These are phyloP conservation scores for Fusarium citri DNA, from an alignment of 2,329 filamentous ascomycete genomes.

Conservation along the genomic window DNA sequence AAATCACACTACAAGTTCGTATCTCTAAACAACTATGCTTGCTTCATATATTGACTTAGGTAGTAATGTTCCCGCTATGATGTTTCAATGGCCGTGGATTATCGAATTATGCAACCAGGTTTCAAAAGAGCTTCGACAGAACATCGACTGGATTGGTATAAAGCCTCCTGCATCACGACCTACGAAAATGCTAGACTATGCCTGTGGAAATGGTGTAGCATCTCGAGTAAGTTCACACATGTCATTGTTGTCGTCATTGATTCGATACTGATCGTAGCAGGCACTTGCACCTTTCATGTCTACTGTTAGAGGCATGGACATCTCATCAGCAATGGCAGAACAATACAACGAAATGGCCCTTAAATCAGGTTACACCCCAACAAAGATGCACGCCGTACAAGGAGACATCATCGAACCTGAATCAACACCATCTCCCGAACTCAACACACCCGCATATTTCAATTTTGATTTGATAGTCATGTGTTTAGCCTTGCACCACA, in stretches of 20 bases:
- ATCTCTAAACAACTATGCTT: fast-evolving
- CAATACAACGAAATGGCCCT: conserved; percentile 49
- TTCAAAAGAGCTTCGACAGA: conserved; percentile 40
- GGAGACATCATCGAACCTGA: conserved; percentile 47
- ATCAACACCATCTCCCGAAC: conserved; percentile 34
- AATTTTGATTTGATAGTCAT: conserved; percentile 51
- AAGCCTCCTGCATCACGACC: conserved; percentile 1
- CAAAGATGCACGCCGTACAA: conserved; percentile 48
- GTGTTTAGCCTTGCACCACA: conserved; percentile 53
- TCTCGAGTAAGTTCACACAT: conserved; percentile 41
- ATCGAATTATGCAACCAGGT: conserved; percentile 42
- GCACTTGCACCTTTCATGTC: conserved; percentile 49
- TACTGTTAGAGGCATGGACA: conserved; percentile 50
- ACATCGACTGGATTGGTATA: conserved; percentile 46
- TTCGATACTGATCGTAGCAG: conserved; percentile 36
- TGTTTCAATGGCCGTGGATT: conserved; percentile 44
- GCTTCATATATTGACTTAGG: fast-evolving
- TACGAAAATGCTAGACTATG: conserved; percentile 48
- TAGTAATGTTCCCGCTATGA: conserved; percentile 33
- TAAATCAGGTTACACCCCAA: conserved; percentile 36
- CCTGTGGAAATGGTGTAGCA: conserved; percentile 48
- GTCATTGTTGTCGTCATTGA: fast-evolving
- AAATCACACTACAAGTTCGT: conserved; percentile 46
- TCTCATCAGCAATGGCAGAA: conserved; percentile 49
- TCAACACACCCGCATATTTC: conserved; percentile 38